Conservation (phyloP, 139 green algal species). For the Mychonastes homosphaera region DNA sequence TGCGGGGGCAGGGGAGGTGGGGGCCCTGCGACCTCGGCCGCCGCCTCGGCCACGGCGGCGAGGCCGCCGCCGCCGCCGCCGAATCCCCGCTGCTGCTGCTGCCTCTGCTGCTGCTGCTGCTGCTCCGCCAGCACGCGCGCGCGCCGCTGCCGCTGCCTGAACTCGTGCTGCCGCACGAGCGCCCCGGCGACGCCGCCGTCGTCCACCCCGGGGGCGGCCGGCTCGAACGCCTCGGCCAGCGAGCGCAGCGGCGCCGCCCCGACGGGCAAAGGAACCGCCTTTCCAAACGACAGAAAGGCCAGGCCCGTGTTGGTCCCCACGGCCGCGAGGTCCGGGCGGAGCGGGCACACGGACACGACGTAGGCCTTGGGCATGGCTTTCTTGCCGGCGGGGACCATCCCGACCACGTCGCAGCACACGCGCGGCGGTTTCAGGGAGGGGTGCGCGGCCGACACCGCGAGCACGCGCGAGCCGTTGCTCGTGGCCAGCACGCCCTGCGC, state of each 20-base stretch:
- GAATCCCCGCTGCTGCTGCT: no score
- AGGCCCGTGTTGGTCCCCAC: conserved; percentile 31
- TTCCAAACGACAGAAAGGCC: conserved; percentile 22
- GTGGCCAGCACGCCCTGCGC: conserved; percentile 23
- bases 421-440: conserved; percentile 8
- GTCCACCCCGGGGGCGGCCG: no score
- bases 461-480: conserved; percentile 14
- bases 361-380: conserved; percentile 46
- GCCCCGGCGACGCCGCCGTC: no score
- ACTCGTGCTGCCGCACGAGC: no score
- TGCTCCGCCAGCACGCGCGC: no score
- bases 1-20: no score
- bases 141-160: no score
- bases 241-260: conserved; percentile 22
- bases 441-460: conserved; percentile 9
- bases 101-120: no score
- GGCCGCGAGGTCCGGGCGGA: conserved; percentile 23
- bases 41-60: no score
- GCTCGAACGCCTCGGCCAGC: conserved; percentile 13
- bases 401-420: conserved; percentile 17
- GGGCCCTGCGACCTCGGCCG: no score
- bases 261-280: conserved; percentile 21
- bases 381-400: conserved; percentile 18
- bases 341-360: conserved; percentile 27
- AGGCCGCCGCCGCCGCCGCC: no score